Percentiles rank a stretch among this genome's conserved stretches.
Conservation (phyloP, 169 alveolate species). For the Ichthyophthirius multifiliis region DNA sequence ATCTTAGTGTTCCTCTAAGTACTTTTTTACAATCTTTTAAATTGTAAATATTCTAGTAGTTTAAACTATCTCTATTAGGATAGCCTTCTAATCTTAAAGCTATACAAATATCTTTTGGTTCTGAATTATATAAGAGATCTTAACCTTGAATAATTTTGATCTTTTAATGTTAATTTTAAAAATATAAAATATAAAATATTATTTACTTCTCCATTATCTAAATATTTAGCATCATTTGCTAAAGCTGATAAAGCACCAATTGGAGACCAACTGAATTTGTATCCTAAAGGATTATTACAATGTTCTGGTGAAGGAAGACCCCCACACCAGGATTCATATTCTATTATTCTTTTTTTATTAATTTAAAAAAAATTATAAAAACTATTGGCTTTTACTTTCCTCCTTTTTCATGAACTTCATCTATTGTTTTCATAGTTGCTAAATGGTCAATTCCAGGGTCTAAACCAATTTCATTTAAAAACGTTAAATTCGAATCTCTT, state of each 20-base stretch:
- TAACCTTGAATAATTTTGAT: slow-evolving; percentile 20
- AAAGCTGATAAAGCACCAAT: slow-evolving; percentile 63
- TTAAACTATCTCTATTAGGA: slow-evolving; percentile 68
- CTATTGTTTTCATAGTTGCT: slow-evolving; percentile 63
- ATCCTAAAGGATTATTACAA: slow-evolving; percentile 66
- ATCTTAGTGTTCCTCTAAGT: slow-evolving; percentile 71
- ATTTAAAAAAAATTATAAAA: neutral
- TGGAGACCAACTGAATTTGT: slow-evolving; percentile 76
- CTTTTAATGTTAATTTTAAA: neutral
- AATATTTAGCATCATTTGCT: slow-evolving; percentile 50
- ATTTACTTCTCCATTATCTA: slow-evolving; percentile 42
- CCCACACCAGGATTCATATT: slow-evolving; percentile 77
- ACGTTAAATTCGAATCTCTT: slow-evolving; percentile 46
- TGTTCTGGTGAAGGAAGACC: slow-evolving; percentile 75
- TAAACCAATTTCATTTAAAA: slow-evolving; percentile 64
- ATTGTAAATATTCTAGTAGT: slow-evolving; percentile 47
- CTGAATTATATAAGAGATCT: slow-evolving; percentile 34
- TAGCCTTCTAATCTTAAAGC: slow-evolving; percentile 68
- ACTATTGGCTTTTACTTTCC: slow-evolving; percentile 27
- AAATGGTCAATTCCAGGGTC: slow-evolving; percentile 80
- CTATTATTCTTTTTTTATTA: slow-evolving; percentile 27
- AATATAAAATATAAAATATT: neutral
- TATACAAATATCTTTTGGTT: slow-evolving; percentile 45
- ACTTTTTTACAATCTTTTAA: slow-evolving; percentile 52
- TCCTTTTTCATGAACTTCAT: slow-evolving; percentile 57